Base-by-base conservation (phyloP, 306 rosid genomes). In the Luffa aegyptiaca region DNA sequence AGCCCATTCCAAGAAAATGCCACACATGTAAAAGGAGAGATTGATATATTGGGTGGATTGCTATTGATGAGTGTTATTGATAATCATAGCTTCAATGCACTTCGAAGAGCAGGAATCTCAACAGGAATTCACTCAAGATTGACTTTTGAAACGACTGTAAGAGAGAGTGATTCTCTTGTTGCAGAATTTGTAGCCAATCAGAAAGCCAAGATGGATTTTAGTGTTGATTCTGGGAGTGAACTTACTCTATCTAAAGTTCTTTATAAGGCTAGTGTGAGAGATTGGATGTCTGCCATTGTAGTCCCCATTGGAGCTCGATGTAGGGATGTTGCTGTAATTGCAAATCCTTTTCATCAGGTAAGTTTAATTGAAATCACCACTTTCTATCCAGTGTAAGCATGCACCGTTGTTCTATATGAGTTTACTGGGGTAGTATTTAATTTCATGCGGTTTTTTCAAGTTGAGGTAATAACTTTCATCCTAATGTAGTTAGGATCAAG, bases 291-390 rank as follows among this genome's bases (percentile, higher is more conserved):
- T 33, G 82, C 90, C 16, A 76, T 79, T 81, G 89, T 88, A 31
- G 83, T 88, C 44, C 97, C 98, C 1, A 49, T 93, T n/a, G 99
- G 98, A 76, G 98, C 94, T 26, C 92, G 80, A 45, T 89, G 98
- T 85, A 85, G 93, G 70, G 99, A 96, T 83, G 89, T 88, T 78
- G 94, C 89, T 37, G 36, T 81, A 71, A 39, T 88, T 80, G 83
- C 92, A 8, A 81, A 76, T 77, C 89, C 94, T 87, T 80, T 90
- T 69, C 75, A 81, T 79, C 91, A 81, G 96, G 99, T 93, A 82
- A 53, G n/a, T 18, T 68, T 41, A 51, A 46, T 71, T 66, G 36
- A 59, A 5, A 71, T 13, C 49, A 63, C 52, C 68, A 75, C 42
- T 74, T 48, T 59, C 66, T 42, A 44, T 70, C 42, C 57, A 4